Conservation (phyloP, 2,329 filamentous ascomycete species). For the Cladosporium sp. region DNA sequence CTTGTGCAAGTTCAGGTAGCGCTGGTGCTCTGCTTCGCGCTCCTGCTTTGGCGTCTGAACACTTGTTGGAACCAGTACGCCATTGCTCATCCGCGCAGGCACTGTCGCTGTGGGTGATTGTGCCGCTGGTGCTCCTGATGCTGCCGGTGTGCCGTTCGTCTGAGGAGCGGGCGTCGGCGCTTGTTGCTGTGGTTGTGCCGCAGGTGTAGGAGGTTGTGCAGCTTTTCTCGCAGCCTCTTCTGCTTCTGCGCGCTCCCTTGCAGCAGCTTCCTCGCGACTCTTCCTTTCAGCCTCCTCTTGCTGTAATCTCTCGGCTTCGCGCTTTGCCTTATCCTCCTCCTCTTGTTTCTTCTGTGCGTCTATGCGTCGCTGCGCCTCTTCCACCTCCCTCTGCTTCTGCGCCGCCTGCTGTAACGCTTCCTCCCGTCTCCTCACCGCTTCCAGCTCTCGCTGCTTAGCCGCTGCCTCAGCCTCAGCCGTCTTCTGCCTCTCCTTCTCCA, state of each 20-base stretch:
- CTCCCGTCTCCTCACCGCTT: constrained; percentile 29
- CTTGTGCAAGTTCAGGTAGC: constrained; percentile 62
- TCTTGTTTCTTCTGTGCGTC: constrained; percentile 28
- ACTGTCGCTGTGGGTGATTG: not conserved
- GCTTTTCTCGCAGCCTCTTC: constrained; percentile 31
- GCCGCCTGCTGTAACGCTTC: constrained; percentile 27
- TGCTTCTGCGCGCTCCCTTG: constrained; percentile 25
- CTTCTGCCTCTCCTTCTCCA: constrained; percentile 45
- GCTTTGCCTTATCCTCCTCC: constrained; percentile 29
- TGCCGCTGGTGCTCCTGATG: not conserved
- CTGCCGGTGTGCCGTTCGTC: constrained; percentile 16
- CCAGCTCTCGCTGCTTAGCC: constrained; percentile 26
- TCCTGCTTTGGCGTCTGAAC: constrained; percentile 24
- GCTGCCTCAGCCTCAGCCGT: constrained; percentile 45
- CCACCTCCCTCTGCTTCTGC: constrained; percentile 34
- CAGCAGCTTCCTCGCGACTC: constrained; percentile 21
- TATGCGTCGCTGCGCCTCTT: constrained; percentile 29
- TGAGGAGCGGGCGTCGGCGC: constrained; percentile 9
- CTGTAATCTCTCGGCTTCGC: constrained; percentile 28
- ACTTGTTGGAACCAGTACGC: constrained; percentile 1
- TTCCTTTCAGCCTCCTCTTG: constrained; percentile 29
- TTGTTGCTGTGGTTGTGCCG: constrained; percentile 1
- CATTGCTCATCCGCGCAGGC: not conserved
- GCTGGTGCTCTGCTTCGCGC: constrained; percentile 46
- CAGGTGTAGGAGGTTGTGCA: constrained; percentile 5